Base-by-base conservation (phyloP, 768 basidiomycete species). In the Mycena sanguinolenta region DNA sequence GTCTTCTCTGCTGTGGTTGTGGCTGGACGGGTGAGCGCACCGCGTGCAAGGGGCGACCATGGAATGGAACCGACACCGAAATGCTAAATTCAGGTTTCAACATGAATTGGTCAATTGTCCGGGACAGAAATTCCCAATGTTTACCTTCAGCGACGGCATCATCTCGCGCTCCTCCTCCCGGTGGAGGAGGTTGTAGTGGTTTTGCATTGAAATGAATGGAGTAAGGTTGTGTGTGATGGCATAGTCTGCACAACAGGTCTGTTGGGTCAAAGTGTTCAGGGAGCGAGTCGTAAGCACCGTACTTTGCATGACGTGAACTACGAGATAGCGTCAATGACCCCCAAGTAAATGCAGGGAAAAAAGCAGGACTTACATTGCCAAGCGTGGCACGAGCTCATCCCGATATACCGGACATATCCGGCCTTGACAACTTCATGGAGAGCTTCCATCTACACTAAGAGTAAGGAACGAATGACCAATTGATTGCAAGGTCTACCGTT, bases 161-260 rank as follows among this genome's bases (percentile, higher is more conserved):
- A 89, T 88, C 74, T 89, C 88, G 1, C 88, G 81, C 75, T 89
- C 90, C 71, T 92, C 90, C 76, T 92, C 91, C 21, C 91, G 82
- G 72, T 92, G 91, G 10, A 89, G 70, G 8, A 90, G 77, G 67
- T 80, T 89, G 77, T 92, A 86, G 67, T 89, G 88, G 74, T 91
- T 91, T 76, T 91, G 90, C 90, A 91, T 90, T 2, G 88, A 88
- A 74, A 91, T 89, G 78, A 92, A 91, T 0, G 86, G 87, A 0
- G 87, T 88, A 4, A 88, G 77, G 12, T 85, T 84, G 75, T 91
- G 87, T 42, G 82, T 76, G 65, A 90, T 86, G 0, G 89, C 90
- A 71, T 90, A 90, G 75, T 88, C 89, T 90, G 65, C n/a, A n/a
- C 53, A 23, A 5, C 1, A 5, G n/a, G 38, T 39, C 8, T 36